A percentile compares a stretch with the other conserved stretches of the same genome.
These are phyloP conservation scores for Fusarium longipes DNA, from an alignment of 2,329 filamentous ascomycete genomes.

Conservation along the genomic window DNA sequence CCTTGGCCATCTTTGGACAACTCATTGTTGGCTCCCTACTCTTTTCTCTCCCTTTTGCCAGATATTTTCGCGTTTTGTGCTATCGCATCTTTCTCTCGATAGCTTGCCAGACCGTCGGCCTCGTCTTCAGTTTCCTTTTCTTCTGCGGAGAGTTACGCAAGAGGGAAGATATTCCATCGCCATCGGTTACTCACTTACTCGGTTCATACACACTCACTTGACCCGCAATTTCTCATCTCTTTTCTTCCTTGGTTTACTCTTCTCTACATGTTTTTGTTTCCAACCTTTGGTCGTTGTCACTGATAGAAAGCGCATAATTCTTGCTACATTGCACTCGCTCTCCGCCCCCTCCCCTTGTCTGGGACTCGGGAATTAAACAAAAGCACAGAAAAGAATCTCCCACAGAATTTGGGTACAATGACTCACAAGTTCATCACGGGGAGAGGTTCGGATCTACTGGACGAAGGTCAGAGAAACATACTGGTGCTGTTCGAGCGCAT, in stretches of 20 bases:
- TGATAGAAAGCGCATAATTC: not conserved
- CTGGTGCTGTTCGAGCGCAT: conserved; percentile 63
- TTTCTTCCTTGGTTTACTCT: not conserved
- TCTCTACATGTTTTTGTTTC: not conserved
- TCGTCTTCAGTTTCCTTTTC: conserved; percentile 1
- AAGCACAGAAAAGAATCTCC: not conserved
- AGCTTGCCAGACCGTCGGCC: not conserved
- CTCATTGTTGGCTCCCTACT: conserved; percentile 6
- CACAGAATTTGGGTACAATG: not conserved
- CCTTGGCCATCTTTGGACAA: conserved; percentile 28
- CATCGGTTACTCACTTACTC: not conserved
- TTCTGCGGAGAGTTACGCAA: conserved; percentile 16
- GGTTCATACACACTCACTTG: not conserved
- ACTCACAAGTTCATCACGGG: conserved; percentile 27
- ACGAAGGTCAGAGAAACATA: conserved; percentile 52
- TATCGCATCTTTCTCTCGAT: not conserved
- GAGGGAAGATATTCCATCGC: not conserved
- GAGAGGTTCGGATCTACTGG: conserved; percentile 47
- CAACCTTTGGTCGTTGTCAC: not conserved
- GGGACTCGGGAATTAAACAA: conserved; percentile 21
- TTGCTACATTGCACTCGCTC: conserved; percentile 2
- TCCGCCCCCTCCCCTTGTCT: conserved; percentile 10
- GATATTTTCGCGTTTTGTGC: not conserved
- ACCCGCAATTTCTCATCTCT: not conserved
- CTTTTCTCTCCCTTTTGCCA: not conserved